Evolutionary conservation across 2,329 filamentous ascomycete species (phyloP), one percentile per base, ranked within the genome.

Genomic region (Bretziella fagacearum): DNA sequence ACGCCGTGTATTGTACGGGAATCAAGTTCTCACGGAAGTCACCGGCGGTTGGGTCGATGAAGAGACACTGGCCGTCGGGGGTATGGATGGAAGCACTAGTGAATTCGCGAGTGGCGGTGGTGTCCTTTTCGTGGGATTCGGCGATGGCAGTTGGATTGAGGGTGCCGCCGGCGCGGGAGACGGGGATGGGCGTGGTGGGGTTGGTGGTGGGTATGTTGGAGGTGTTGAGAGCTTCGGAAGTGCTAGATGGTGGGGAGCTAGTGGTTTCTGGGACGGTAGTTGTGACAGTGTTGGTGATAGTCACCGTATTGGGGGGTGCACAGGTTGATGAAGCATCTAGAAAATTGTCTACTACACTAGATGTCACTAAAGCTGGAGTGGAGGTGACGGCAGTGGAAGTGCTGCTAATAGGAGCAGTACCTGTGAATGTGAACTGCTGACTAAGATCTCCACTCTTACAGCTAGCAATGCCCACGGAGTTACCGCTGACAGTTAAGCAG

Each of bases 11-110:
- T 18, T 61, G 60, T 6, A 73, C 57, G 2, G 69, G 69, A 44
- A 72, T 70, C 40, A 73, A 59, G 53, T 73, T 73, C 56, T 68
- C 60, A 4, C 69, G 66, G 56, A 71, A 73, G 53, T 73, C 69
- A 29, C 69, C 70, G 0, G 67, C 68, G 1, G 67, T 67, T 1
- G 67, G 65, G 53, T 73, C 66, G 37, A 71, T 56, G 27, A 64
- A 70, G n/a, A 73, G 60, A 49, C 69, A 73, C 44, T 66, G 62
- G 22, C 69, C 69, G 51, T 68, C 64, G 8, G 67, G 57, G 0
- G 68, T 63, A 26, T 64, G 60, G 55, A 73, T 68, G 47, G 63
- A 60, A 32, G 67, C 63, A 30, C 59, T 60, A 30, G 60, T 61
- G 47, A 71, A 66, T 5, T 63, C 62, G 2, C 68, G 63, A 1